Conservation (phyloP, 78 protist species). For the Dictyostelium firmibasis region DNA sequence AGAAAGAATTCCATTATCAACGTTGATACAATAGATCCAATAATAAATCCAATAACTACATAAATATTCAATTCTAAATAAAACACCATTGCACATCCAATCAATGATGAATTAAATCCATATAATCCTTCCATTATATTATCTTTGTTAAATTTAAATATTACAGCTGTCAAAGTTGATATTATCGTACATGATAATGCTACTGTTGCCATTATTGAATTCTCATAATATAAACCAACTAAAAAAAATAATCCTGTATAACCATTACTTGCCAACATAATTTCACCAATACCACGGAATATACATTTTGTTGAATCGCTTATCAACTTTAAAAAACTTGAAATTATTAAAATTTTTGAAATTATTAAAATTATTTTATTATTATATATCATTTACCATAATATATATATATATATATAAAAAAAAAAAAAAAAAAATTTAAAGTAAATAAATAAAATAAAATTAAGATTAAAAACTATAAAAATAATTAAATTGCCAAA, state of each 20-base stretch:
- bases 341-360: background rate
- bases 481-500: no score
- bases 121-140: constrained; percentile 40
- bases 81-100: constrained; percentile 53
- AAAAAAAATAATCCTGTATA: constrained; percentile 32
- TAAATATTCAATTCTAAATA: constrained; percentile 5
- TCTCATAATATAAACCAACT: constrained; percentile 1
- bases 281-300: constrained; percentile 50
- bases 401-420: background rate
- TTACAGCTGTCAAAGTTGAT: background rate
- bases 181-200: constrained; percentile 2
- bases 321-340: background rate
- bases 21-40: constrained; percentile 25
- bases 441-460: no score
- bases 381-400: background rate
- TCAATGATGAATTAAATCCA: constrained; percentile 57
- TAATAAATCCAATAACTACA: background rate
- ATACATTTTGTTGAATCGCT: background rate
- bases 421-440: no score
- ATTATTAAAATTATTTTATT: background rate
- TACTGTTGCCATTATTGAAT: constrained; percentile 1
- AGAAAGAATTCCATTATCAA: constrained; percentile 24
- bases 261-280: constrained; percentile 24
- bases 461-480: no score
- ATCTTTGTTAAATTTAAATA: background rate